Conservation (phyloP, 208 protist genomes). For the Phytomonas francai region DNA sequence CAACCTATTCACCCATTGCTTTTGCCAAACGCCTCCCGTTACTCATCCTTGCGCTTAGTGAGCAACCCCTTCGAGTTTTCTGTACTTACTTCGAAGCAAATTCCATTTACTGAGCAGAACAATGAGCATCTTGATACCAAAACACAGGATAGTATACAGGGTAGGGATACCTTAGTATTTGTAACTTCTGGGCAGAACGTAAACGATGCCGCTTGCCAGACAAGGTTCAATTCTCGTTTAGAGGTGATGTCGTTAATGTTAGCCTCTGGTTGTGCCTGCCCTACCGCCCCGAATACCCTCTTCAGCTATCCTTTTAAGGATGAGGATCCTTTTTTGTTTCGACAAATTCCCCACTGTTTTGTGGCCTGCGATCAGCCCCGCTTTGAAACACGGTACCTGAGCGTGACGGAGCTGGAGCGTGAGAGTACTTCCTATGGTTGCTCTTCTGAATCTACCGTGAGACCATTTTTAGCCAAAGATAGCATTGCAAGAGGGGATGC, state of each 20-base stretch:
- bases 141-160: slow-evolving; percentile 8
- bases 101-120: slow-evolving; percentile 2
- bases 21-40: slow-evolving; percentile 49
- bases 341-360: slow-evolving; percentile 64
- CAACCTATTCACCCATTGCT: slow-evolving; percentile 88
- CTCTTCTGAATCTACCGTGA: background rate
- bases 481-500: background rate
- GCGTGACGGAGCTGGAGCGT: slow-evolving; percentile 27
- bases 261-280: slow-evolving; percentile 68
- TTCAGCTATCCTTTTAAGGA: slow-evolving; percentile 87
- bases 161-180: slow-evolving; percentile 31
- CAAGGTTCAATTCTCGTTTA: slow-evolving; percentile 34
- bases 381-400: slow-evolving; percentile 60
- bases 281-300: slow-evolving; percentile 89
- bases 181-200: slow-evolving; percentile 84
- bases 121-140: background rate
- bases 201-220: slow-evolving; percentile 75
- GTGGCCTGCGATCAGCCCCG: slow-evolving; percentile 81
- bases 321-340: slow-evolving; percentile 83
- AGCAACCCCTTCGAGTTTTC: slow-evolving; percentile 83
- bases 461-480: background rate
- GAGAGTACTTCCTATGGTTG: slow-evolving; percentile 10
- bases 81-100: slow-evolving; percentile 16
- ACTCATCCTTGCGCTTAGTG: slow-evolving; percentile 69
- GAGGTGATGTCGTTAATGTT: slow-evolving; percentile 73